phyloP scores from a whole-genome alignment of 345 rosid species.

The Arabidopsis suecica region DNA sequence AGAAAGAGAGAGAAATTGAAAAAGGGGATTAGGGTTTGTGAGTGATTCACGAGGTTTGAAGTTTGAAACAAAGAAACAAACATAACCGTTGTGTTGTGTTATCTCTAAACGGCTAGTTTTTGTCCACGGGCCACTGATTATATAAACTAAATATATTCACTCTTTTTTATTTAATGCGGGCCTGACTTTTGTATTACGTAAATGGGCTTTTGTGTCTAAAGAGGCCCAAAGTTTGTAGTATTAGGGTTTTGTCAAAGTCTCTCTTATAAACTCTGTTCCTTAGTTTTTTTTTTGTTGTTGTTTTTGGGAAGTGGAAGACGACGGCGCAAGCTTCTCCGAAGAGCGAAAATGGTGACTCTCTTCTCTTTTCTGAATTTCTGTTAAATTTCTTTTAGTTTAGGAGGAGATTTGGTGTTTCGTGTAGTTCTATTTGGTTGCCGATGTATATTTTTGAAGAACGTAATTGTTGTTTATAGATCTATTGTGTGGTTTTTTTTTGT shows the following conservation, averaged over 20 bases:
- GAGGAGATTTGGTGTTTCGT: background rate
- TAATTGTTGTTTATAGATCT: constrained; percentile 12
- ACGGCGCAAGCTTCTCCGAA: constrained; percentile 32
- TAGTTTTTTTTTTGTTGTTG: rapidly evolving
- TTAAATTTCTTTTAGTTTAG: background rate
- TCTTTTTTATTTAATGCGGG: background rate
- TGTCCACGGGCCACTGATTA: constrained; percentile 7
- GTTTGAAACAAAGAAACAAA: constrained; percentile 31
- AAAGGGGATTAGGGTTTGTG: constrained; percentile 23
- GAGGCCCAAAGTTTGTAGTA: constrained; percentile 11
- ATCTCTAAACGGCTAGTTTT: constrained; percentile 45
- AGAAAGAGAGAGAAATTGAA: constrained; percentile 6
- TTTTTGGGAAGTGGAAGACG: constrained; percentile 29
- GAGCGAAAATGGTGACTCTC: constrained; percentile 42
- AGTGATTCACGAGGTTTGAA: constrained; percentile 25
- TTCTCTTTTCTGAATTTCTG: background rate
- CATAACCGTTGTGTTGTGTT: constrained; percentile 40
- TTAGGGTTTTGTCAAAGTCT: constrained; percentile 33
- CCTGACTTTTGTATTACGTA: background rate
- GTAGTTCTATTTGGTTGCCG: background rate
- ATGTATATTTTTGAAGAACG: background rate
- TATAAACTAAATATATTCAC: background rate
- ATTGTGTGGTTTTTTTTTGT: background rate
- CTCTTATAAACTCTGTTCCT: constrained; percentile 26
- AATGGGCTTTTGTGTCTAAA: constrained; percentile 3